A percentile compares a stretch with the other conserved stretches of the same genome.
These are phyloP conservation scores for Handroanthus guayacan DNA, from an alignment of 257 asterid species.

Conservation along the genomic window DNA sequence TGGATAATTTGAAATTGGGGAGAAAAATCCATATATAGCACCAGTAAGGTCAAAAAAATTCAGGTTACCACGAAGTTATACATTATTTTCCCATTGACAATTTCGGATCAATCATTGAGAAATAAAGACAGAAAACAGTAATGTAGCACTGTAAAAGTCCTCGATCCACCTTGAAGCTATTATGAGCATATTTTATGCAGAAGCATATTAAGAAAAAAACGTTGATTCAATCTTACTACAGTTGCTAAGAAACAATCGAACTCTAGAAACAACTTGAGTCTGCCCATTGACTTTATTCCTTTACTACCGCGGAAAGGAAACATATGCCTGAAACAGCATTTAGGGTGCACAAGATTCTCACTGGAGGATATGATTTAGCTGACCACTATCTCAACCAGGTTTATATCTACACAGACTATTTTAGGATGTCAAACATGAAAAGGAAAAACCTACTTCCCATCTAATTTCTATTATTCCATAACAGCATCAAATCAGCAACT, in stretches of 20 bases:
- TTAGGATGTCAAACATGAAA: too few relatives aligned
- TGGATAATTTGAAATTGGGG: background rate
- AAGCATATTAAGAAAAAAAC: conserved; percentile 8
- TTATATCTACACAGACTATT: too few relatives aligned
- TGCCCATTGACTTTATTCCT: too few relatives aligned
- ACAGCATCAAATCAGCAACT: too few relatives aligned
- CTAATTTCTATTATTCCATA: too few relatives aligned
- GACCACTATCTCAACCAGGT: too few relatives aligned
- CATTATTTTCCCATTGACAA: conserved; percentile 5
- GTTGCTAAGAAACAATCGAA: background rate
- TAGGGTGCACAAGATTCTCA: too few relatives aligned
- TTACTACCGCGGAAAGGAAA: too few relatives aligned
- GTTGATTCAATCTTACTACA: background rate
- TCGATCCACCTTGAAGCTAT: conserved; percentile 9
- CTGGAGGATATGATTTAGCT: too few relatives aligned
- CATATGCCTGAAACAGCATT: background rate
- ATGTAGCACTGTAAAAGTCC: background rate
- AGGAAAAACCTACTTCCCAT: too few relatives aligned
- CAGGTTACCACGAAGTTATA: background rate
- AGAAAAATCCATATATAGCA: background rate
- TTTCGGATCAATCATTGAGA: conserved; percentile 9
- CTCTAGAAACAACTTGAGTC: too few relatives aligned
- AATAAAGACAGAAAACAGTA: conserved; percentile 2
- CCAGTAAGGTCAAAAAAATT: background rate
- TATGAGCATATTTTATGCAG: background rate